These are phyloP conservation scores for Fusarium aywerte DNA, from an alignment of 2,329 filamentous ascomycete species.

Conservation along the genomic window DNA sequence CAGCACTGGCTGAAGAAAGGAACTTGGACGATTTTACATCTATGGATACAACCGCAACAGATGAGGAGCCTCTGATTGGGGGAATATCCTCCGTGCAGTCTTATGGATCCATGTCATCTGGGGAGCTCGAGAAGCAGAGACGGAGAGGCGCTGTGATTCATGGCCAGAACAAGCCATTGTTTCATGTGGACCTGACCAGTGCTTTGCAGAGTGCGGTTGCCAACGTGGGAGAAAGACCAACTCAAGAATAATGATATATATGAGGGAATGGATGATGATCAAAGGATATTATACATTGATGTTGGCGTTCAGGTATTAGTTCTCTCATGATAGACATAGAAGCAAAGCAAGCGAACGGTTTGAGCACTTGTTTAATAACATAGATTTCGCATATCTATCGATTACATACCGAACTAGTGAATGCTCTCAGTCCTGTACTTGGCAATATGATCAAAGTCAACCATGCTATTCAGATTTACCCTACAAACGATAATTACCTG, in stretches of 20 bases:
- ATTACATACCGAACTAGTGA: background rate
- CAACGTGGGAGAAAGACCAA: conserved; percentile 72
- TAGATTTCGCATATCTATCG: background rate
- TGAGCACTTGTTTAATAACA: background rate
- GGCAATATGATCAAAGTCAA: background rate
- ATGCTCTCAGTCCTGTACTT: background rate
- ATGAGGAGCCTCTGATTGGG: conserved; percentile 53
- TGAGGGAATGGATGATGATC: background rate
- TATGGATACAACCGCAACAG: conserved; percentile 49
- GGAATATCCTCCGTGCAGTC: conserved; percentile 9
- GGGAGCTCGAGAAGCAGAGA: conserved; percentile 51
- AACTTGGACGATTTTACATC: conserved; percentile 56
- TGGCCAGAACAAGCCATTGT: conserved; percentile 88
- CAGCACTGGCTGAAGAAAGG: conserved; percentile 71
- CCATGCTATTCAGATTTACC: too few relatives aligned
- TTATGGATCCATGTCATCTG: conserved; percentile 36
- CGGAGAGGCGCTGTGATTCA: conserved; percentile 75
- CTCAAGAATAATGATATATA: conserved; percentile 21
- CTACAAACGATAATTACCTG: background rate
- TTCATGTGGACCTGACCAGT: conserved; percentile 92
- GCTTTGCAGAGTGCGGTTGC: conserved; percentile 88
- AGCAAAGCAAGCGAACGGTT: conserved; percentile 13
- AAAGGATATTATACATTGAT: background rate
- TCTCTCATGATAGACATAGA: background rate
- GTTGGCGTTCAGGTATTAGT: background rate